phyloP scores from a whole-genome alignment of 805 yeast genomes.

The Candida xiaguanensis region DNA sequence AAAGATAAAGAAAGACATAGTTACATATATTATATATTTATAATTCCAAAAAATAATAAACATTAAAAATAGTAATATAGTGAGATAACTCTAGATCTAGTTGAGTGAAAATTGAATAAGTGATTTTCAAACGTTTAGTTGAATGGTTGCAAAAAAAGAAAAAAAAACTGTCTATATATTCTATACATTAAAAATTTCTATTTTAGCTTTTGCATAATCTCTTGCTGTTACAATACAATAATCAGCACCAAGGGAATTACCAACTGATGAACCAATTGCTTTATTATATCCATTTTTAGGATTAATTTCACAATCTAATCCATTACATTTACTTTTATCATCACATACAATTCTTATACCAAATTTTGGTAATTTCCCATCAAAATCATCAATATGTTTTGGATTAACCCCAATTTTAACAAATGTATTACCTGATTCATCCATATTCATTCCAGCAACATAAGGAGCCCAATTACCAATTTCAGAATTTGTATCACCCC shows the following conservation, averaged over 20 bases:
- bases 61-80: background rate
- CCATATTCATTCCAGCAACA: slow-evolving; percentile 89
- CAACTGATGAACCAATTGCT: slow-evolving; percentile 42
- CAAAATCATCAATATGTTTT: slow-evolving; percentile 65
- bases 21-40: too few species aligned
- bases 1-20: background rate
- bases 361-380: slow-evolving; percentile 52
- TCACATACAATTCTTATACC: slow-evolving; percentile 77
- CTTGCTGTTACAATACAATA: slow-evolving; percentile 82
- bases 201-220: slow-evolving; percentile 57
- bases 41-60: slow-evolving; percentile 1
- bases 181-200: slow-evolving; percentile 57
- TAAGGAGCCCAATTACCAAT: slow-evolving; percentile 92
- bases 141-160: slow-evolving; percentile 2
- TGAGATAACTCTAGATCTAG: too few species aligned
- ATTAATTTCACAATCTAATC: slow-evolving; percentile 79
- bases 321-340: slow-evolving; percentile 63
- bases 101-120: too few species aligned
- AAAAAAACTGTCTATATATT: background rate
- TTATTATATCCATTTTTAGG: slow-evolving; percentile 64
- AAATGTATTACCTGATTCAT: slow-evolving; percentile 61
- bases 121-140: too few species aligned
- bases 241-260: slow-evolving; percentile 54
- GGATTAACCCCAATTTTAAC: slow-evolving; percentile 94
- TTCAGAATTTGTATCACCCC: slow-evolving; percentile 72